Base-by-base conservation (phyloP, 73 alveolate species). In the Chromera velia region DNA sequence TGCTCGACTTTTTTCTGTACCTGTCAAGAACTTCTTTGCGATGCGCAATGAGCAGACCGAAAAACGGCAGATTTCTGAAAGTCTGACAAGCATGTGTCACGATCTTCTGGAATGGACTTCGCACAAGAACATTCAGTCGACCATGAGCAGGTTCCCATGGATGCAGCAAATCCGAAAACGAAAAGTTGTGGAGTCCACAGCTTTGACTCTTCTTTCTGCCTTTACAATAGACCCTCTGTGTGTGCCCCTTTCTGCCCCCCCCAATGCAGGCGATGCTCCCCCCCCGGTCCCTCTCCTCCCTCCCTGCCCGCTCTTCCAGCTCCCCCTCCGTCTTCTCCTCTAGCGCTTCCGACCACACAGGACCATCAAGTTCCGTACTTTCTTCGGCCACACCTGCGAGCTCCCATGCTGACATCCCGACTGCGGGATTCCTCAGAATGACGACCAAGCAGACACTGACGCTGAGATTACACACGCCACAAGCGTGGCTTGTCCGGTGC, bases 401-500 rank as follows among this genome's bases (percentile, higher is more conserved):
- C 22, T 17, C 9, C 10, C 0, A 24, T 18, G 40, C 72, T 63
- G 33, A 9, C 72, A 22, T 26, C 30, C 29, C n/a, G 28, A 26
- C 72, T 24, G 40, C 29, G 32, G 0, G 9, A 0, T 0, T 24
- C 18, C 17, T 26, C n/a, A 34, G 34, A 29, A 33, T 32, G 40
- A 28, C 26, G 29, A 33, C 55, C 10, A 34, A 68, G 84, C 84
- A 77, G 49, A 77, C 78, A 31, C 70, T 68, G 64, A 66, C 78
- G 28, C 78, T 77, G 28, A 76, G 76, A 17, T 69, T 76, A 33
- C 83, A 76, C 26, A 76, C 67, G 24, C n/a, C 66, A 70, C 83
- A 75, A 9, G 34, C 83, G 9, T 76, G 83, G 83, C 83, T 76
- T 0, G 83, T 76, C 22, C 55, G 55, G 55, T n/a, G n/a, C n/a